These are phyloP conservation scores for Linnemannia elongata DNA, from an alignment of 192 early-diverging fungal species.

Conservation along the genomic window DNA sequence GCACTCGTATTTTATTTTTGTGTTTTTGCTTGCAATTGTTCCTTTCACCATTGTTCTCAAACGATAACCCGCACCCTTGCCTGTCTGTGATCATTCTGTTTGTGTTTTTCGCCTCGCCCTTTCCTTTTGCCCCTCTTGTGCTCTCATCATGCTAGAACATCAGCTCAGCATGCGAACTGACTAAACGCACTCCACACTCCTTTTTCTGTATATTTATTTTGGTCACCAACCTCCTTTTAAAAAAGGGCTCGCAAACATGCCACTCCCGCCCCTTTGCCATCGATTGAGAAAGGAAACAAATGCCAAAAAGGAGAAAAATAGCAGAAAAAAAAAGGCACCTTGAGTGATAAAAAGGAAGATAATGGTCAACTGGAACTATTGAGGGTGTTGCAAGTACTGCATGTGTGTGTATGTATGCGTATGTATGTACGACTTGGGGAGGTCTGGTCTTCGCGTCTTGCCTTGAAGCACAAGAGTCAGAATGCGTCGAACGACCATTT, in stretches of 20 bases:
- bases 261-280: background rate
- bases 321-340: background rate
- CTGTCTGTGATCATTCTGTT: background rate
- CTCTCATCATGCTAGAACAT: conserved; percentile 9
- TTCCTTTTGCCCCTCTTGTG: background rate
- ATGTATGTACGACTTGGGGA: too few species aligned
- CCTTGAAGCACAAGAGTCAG: background rate
- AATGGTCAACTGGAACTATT: background rate
- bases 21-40: background rate
- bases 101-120: background rate
- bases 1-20: background rate
- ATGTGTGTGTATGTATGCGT: background rate
- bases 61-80: background rate
- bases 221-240: background rate
- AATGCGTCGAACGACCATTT: background rate
- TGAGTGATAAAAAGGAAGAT: background rate
- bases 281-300: background rate
- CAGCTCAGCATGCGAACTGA: conserved; percentile 4
- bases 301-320: background rate
- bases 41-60: background rate
- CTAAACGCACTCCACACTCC: conserved; percentile 4
- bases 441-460: background rate
- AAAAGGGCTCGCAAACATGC: background rate
- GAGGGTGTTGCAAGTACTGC: background rate
- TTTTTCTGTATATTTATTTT: background rate